Base-by-base conservation (phyloP, 345 rosid species). In the Balakata baccata region DNA sequence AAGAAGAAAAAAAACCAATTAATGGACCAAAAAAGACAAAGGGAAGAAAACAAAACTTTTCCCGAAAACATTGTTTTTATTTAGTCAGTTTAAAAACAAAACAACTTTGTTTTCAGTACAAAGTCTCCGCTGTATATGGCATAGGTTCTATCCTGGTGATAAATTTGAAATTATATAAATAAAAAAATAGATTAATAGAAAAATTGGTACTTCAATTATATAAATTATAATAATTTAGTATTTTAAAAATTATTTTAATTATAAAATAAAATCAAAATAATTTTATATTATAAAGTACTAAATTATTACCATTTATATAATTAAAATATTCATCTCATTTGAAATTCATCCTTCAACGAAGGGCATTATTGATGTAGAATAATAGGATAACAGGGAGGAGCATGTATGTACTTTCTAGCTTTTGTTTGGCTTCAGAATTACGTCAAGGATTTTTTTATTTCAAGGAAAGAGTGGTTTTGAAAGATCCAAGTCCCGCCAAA, bases 381-480 rank as follows among this genome's bases (percentile, higher is more conserved):
- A 60, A 34, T 52, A 18, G 16, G 3, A 39, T 29, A 23, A 23
- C 8, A 70, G 41, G 8, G n/a, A 43, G 5, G 16, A 11, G 1
- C 13, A 25, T 52, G n/a, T 13, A 13, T 4, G 16, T 52, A 52
- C 17, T 52, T 18, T 52, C 13, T 3, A 46, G 59, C 9, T 47
- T 34, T n/a, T n/a, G 50, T n/a, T 46, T 74, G 64, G 59, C 69
- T 81, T 76, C 18, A 2, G 34, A 71, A 60, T 68, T 65, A 81
- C 75, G 82, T 74, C 75, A 71, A 76, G 75, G 45, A n/a, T n/a
- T n/a, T n/a, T n/a, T n/a, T n/a, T n/a, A n/a, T 43, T 45, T 47
- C 17, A 46, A 25, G 56, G 25, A 25, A n/a, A 52, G 22, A 60
- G 2, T 43, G 43, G 17, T 50, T 41, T 78, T 81, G 80, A 78